Conservation (phyloP, 2,329 filamentous ascomycete species). For the Fusarium secorum region DNA sequence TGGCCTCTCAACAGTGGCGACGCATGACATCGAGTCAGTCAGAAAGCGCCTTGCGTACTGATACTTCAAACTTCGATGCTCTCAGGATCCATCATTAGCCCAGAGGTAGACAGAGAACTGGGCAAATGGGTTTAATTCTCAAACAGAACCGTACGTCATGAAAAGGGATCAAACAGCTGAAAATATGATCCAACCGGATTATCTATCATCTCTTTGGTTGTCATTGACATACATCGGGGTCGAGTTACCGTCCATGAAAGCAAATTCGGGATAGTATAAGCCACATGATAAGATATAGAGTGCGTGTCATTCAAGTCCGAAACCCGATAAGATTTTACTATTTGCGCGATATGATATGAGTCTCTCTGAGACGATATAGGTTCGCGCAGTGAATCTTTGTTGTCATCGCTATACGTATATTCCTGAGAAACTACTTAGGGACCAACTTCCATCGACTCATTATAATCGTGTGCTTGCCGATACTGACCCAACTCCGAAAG, state of each 20-base stretch:
- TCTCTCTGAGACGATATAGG: neutral
- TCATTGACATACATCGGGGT: neutral
- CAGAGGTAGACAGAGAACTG: neutral
- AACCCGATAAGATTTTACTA: neutral
- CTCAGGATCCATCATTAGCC: neutral
- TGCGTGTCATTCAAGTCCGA: neutral
- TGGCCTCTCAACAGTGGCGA: neutral
- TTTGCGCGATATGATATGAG: neutral
- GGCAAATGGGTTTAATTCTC: neutral
- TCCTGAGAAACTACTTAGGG: constrained; percentile 1
- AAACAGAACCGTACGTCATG: neutral
- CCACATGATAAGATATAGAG: neutral
- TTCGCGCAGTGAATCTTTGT: neutral
- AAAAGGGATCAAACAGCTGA: neutral
- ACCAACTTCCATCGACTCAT: neutral
- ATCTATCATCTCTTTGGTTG: neutral
- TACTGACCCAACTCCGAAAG: constrained; percentile 21
- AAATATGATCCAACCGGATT: too few species aligned
- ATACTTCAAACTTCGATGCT: neutral
- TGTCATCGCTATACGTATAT: neutral
- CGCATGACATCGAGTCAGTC: neutral
- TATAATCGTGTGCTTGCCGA: neutral
- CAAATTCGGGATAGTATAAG: neutral
- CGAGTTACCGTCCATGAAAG: neutral
- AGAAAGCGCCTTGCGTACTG: neutral